Base-by-base conservation (phyloP, 2,329 filamentous ascomycete species). In the Anthostomella pinea region DNA sequence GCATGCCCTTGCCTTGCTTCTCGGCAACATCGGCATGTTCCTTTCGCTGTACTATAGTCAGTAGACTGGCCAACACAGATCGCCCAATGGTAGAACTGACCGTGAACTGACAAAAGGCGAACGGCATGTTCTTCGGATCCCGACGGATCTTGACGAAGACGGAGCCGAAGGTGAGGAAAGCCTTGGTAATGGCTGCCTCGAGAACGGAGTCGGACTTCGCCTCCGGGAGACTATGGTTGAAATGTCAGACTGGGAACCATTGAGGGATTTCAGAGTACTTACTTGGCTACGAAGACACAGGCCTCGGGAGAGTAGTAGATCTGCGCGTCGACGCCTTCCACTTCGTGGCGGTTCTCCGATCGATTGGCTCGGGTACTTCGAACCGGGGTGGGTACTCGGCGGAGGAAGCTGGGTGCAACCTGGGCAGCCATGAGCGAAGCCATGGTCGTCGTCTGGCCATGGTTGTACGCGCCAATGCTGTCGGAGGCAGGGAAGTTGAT, bases 231-330 rank as follows among this genome's bases (percentile, higher is more conserved):
- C 79, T 81, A 30, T 25, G 26, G 3, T 9, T 30, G 24, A 10
- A n/a, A 23, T 19, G 11, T 38, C 38, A 38, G 27, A 7, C 4
- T 26, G 8, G 27, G 21, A 26, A 19, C 29, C 17, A 40, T 35
- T 24, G 26, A 33, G 14, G 7, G 9, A 26, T 11, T 11, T 22
- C 31, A 25, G 30, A 16, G 17, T 9, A 66, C 75, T 66, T 68
- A 83, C 80, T 83, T 83, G 20, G 79, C 80, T 23, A 81, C 77
- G 49, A 83, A 83, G 22, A 83, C 68, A 51, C 79, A 83, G 24
- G 74, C 73, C 6, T 68, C 69, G 0, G 76, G 66, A 0, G 75
- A 70, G 35, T 75, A 77, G 22, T 70, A 59, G 1, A 60, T 60
- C 51, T 80, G 76, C 3, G 74, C 70, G 48, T 78, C 72, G 3